Percentiles rank a stretch among this genome's conserved stretches.
Conservation (phyloP, 225 moss, liverwort and hornwort genomes). For the Antitrichia curtipendula region DNA sequence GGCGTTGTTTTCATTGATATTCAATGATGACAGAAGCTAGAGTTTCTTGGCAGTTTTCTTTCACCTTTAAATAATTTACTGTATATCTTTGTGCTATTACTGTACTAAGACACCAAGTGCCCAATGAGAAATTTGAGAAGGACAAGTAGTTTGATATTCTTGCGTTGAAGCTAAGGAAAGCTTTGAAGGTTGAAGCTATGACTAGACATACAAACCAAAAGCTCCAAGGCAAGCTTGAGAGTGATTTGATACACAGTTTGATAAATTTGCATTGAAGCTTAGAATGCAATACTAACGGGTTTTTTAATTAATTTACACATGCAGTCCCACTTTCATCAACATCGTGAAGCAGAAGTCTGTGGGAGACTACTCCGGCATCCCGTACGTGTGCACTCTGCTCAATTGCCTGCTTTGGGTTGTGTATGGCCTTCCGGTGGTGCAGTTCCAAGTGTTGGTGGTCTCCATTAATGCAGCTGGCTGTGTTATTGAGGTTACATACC, state of each 20-base stretch:
- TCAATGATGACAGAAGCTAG: not conserved
- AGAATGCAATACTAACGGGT: not conserved
- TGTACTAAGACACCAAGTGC: not conserved
- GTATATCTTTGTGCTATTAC: not conserved
- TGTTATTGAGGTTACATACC: conserved; percentile 25
- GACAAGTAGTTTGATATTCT: not conserved
- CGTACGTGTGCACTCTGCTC: conserved; percentile 54
- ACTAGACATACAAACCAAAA: not conserved
- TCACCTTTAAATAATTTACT: not conserved
- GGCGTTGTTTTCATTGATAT: not conserved
- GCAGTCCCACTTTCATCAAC: conserved; percentile 40
- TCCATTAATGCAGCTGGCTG: conserved; percentile 39
- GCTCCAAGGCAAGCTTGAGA: not conserved
- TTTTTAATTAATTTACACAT: not conserved
- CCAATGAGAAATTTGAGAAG: not conserved
- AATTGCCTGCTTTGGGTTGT: conserved; percentile 57
- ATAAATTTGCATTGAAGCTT: not conserved
- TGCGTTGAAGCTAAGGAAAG: not conserved
- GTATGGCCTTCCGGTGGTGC: conserved; percentile 46
- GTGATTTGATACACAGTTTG: not conserved
- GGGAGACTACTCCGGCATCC: conserved; percentile 42
- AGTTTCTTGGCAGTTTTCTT: not conserved
- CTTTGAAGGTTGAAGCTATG: not conserved
- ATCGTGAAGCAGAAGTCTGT: conserved; percentile 33
- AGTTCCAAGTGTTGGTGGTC: conserved; percentile 42